Conservation (phyloP, 352 stramenopile species). For the Globisporangium ultimum region DNA sequence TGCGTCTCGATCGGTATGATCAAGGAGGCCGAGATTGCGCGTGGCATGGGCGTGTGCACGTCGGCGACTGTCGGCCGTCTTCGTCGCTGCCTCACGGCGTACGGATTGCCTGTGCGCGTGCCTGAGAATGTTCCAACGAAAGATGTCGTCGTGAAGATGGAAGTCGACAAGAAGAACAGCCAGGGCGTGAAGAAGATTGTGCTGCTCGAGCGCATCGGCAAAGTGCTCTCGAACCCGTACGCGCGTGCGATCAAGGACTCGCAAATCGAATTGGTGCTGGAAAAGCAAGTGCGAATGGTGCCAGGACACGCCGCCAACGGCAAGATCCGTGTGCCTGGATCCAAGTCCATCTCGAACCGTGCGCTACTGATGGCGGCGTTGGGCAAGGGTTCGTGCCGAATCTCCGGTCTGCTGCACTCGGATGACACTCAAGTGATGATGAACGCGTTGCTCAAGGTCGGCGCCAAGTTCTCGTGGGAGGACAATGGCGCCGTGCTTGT, state of each 20-base stretch:
- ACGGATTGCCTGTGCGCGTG: slow-evolving; percentile 65
- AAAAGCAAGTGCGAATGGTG: slow-evolving; percentile 70
- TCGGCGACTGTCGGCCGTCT: slow-evolving; percentile 70
- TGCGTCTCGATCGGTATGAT: slow-evolving; percentile 96
- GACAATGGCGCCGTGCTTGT: slow-evolving; percentile 70
- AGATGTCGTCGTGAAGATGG: slow-evolving; percentile 80
- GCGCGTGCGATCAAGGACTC: slow-evolving; percentile 63
- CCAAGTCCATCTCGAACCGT: slow-evolving; percentile 98
- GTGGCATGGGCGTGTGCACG: slow-evolving; percentile 67
- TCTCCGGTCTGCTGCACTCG: slow-evolving; percentile 93
- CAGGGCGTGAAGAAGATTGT: slow-evolving; percentile 82
- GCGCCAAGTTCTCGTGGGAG: slow-evolving; percentile 82
- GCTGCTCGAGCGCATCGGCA: slow-evolving; percentile 66
- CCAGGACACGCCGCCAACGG: slow-evolving; percentile 43
- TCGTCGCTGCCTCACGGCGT: slow-evolving; percentile 63
- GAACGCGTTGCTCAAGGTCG: slow-evolving; percentile 91
- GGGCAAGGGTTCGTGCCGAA: slow-evolving; percentile 74
- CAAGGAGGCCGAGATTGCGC: slow-evolving; percentile 94
- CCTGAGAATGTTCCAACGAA: slow-evolving; percentile 49
- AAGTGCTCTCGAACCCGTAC: slow-evolving; percentile 67
- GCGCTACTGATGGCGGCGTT: slow-evolving; percentile 95
- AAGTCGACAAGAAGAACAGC: slow-evolving; percentile 87
- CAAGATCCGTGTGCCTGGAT: slow-evolving; percentile 90
- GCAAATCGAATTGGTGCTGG: slow-evolving; percentile 74
- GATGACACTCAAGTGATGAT: slow-evolving; percentile 99